Base-by-base conservation (phyloP, 1,139 yeast genomes). In the Geotrichum fermentans region DNA sequence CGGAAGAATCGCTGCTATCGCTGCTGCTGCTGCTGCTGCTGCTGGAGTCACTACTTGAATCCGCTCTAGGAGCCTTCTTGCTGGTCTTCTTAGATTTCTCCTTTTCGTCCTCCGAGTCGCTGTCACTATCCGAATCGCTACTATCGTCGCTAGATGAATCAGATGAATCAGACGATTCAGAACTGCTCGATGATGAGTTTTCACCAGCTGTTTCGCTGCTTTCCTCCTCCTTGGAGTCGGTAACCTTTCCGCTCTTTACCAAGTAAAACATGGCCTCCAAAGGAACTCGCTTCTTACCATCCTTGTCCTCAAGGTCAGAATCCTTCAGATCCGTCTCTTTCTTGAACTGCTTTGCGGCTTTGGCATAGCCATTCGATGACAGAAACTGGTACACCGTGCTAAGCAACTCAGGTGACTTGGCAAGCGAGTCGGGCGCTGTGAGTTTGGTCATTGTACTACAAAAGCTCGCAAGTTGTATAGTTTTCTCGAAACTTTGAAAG, bases 141-240 rank as follows among this genome's bases (percentile, higher is more conserved):
- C 57, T 51, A 36, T 53, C 53, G n/a, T 59, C 51, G 46, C 53
- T 54, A 33, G 49, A 44, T 21, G 29, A 28, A 18, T 38, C 45
- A 3, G 64, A 56, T 18, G 61, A 54, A 32, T 52, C 55, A 17
- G 65, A 58, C 32, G 45, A 51, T 36, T 58, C 37, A 17, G 34
- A 39, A 29, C 33, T 16, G 37, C 30, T 32, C 6, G 43, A 40
- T n/a, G 21, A n/a, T 14, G 49, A 40, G 13, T 35, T 28, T 21
- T 56, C 59, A 51, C 52, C 54, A 49, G 56, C 60, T 24, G 61
- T 54, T 41, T 47, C 53, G 5, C 55, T 52, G 24, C 52, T 34
- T 8, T 44, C 43, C 20, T 48, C 32, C 17, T 43, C 55, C 16
- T 35, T 33, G 34, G 28, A 16, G 14, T 30, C 29, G 28, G 37